phyloP scores from a whole-genome alignment of 164 flowering plant genomes.

The Magnolia changhungtana region DNA sequence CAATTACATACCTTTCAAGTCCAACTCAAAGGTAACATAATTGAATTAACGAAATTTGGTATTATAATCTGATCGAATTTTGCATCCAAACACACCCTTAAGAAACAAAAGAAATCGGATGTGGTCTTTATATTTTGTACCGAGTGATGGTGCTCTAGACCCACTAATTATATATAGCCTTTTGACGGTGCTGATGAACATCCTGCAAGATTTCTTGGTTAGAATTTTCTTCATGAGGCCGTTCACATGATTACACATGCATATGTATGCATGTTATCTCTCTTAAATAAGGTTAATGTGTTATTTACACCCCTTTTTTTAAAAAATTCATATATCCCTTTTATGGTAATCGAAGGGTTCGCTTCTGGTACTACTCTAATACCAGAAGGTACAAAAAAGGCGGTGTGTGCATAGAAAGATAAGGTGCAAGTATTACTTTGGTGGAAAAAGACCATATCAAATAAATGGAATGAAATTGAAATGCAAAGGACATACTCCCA shows the following conservation, averaged over 20 bases:
- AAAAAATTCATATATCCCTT: not conserved
- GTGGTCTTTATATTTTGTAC: not conserved
- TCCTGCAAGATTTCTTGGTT: constrained; percentile 9
- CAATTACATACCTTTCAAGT: too few species aligned
- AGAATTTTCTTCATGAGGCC: not conserved
- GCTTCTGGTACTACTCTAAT: not conserved
- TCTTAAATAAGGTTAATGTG: not conserved
- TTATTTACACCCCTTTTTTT: not conserved
- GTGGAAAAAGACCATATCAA: not conserved
- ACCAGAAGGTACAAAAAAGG: not conserved
- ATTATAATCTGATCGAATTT: too few species aligned
- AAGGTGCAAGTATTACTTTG: not conserved
- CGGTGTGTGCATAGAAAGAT: not conserved
- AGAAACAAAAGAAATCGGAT: not conserved
- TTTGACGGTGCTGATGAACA: constrained; percentile 18
- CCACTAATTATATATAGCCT: constrained; percentile 20
- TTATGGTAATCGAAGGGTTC: not conserved
- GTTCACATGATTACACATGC: too few species aligned
- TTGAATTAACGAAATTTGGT: too few species aligned
- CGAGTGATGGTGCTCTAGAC: constrained; percentile 12
- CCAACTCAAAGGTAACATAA: too few species aligned
- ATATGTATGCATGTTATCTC: not conserved
- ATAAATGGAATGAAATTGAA: not conserved
- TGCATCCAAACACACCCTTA: not conserved
- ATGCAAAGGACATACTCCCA: not conserved